Percentiles rank a stretch among this genome's conserved stretches.
These are phyloP conservation scores for Nigrospora oryzae DNA, from an alignment of 2,329 filamentous ascomycete genomes.

Conservation along the genomic window DNA sequence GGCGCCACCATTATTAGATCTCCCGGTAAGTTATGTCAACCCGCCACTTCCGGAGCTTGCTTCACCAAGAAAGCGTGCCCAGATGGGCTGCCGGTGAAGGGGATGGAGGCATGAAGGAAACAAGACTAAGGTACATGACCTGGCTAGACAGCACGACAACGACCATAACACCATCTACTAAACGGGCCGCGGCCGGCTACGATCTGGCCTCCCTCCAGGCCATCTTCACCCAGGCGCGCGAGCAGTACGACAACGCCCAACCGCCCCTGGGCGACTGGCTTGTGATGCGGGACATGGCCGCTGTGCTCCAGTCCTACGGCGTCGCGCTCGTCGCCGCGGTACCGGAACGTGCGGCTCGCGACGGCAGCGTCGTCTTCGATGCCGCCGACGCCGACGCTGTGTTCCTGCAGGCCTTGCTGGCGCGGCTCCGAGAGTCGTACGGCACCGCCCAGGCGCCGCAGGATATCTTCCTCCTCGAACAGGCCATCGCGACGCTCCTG, in stretches of 20 bases:
- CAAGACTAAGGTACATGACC: background rate
- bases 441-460: conserved; percentile 10
- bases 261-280: conserved; percentile 12
- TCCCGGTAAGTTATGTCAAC: background rate
- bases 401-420: conserved; percentile 12
- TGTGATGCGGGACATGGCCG: conserved; percentile 10
- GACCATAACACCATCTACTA: conserved; percentile 4
- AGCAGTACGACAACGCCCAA: conserved; percentile 3
- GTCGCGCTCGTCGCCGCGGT: background rate
- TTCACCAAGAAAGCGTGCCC: too few relatives aligned
- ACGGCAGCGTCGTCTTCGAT: too few relatives aligned
- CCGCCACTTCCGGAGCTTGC: too few relatives aligned
- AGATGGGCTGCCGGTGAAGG: too few relatives aligned
- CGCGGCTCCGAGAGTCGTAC: conserved; percentile 11
- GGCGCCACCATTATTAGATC: conserved; percentile 3
- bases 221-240: conserved; percentile 2
- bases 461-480: conserved; percentile 16
- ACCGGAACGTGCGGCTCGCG: conserved; percentile 8
- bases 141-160: conserved; percentile 1
- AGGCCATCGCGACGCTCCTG: conserved; percentile 14
- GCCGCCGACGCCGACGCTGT: conserved; percentile 11
- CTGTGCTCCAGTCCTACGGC: conserved; percentile 10
- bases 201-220: background rate
- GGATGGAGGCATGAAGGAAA: too few relatives aligned
- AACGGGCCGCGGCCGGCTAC: conserved; percentile 1